A percentile compares a stretch with the other conserved stretches of the same genome.
Evolutionary conservation across 345 rosid genomes (phyloP).

Genomic region (Populus simonii): DNA sequence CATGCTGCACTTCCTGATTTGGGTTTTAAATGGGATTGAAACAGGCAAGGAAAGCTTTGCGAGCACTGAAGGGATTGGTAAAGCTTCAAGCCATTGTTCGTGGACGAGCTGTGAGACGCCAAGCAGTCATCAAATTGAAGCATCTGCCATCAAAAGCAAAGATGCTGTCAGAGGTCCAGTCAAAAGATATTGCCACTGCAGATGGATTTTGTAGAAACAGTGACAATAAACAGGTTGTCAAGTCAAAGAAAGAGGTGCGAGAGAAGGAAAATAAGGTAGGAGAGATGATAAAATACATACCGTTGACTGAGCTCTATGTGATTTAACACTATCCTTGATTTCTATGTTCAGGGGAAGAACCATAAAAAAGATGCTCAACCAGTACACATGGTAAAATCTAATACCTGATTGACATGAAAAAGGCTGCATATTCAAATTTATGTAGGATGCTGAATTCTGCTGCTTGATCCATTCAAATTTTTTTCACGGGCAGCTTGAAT

Average conservation of each 20-base stretch:
- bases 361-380: background rate
- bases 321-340: background rate
- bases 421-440: background rate
- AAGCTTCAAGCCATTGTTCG: constrained; percentile 86
- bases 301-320: background rate
- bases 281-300: background rate
- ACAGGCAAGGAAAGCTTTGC: constrained; percentile 90
- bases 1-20: background rate
- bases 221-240: constrained; percentile 27
- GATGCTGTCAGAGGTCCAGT: constrained; percentile 21
- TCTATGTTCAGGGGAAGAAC: constrained; percentile 12
- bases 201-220: constrained; percentile 15
- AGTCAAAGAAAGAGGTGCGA: constrained; percentile 32
- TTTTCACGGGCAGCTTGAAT: constrained; percentile 31
- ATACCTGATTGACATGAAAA: background rate
- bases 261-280: constrained; percentile 44
- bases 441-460: background rate
- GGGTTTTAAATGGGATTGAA: constrained; percentile 13
- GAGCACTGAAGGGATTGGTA: constrained; percentile 79
- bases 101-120: constrained; percentile 64
- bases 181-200: constrained; percentile 10
- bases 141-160: constrained; percentile 26
- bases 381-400: constrained; percentile 3
- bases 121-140: constrained; percentile 23
- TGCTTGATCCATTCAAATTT: background rate